A percentile compares a stretch with the other conserved stretches of the same genome.
Conservation (phyloP, 106 monocot species). For the Dendrobium chrysotoxum region DNA sequence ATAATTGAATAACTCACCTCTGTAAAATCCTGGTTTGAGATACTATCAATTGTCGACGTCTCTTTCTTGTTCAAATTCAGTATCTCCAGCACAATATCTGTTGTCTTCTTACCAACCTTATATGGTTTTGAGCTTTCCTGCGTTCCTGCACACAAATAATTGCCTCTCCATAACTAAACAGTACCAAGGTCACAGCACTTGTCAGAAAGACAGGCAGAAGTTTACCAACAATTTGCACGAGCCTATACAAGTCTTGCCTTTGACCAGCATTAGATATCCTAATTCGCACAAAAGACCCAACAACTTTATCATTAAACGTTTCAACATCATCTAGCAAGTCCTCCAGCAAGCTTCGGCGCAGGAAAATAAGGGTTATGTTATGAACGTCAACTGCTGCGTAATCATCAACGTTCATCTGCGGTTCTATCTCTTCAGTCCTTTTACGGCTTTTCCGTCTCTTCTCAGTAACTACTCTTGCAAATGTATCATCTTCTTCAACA, state of each 20-base stretch:
- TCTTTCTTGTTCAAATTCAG: conserved; percentile 87
- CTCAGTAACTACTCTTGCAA: conserved; percentile 25
- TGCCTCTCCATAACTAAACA: background rate
- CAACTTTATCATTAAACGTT: conserved; percentile 58
- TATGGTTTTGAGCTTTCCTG: conserved; percentile 56
- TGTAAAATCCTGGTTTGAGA: conserved; percentile 98
- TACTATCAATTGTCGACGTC: conserved; percentile 58
- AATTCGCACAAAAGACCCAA: conserved; percentile 90
- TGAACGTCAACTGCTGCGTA: conserved; percentile 96
- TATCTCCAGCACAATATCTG: conserved; percentile 76
- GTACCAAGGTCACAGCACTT: background rate
- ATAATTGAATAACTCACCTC: conserved; percentile 39
- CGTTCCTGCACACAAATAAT: conserved; percentile 43
- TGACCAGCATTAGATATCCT: conserved; percentile 69
- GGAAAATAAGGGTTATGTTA: conserved; percentile 72
- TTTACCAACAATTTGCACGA: conserved; percentile 91
- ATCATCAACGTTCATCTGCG: conserved; percentile 59
- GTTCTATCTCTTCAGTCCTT: conserved; percentile 34
- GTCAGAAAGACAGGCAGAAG: background rate
- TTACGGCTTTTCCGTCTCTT: conserved; percentile 61
- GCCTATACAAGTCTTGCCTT: conserved; percentile 86
- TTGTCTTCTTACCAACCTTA: conserved; percentile 78
- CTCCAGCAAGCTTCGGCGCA: conserved; percentile 83
- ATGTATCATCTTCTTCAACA: conserved; percentile 46
- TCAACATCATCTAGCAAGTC: conserved; percentile 84